Percentiles rank a stretch among this genome's conserved stretches.
phyloP scores from a whole-genome alignment of 108 stramenopile species.

The Chaetoceros tenuissimus region DNA sequence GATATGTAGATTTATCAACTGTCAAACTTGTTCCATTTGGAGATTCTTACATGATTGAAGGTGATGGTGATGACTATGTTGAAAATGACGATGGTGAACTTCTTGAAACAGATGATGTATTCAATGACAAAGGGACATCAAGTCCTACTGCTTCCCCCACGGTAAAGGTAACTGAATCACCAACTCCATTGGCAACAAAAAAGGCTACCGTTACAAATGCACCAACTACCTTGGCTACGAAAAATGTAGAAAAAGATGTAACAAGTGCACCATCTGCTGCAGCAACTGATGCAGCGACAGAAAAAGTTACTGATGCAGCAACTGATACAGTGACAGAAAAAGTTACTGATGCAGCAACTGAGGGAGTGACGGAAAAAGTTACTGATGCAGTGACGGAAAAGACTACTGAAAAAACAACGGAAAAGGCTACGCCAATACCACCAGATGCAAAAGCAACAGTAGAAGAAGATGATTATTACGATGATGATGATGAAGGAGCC shows the following conservation, averaged over 20 bases:
- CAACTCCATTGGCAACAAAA: not conserved
- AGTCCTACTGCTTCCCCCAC: not conserved
- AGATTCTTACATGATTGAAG: conserved; percentile 3
- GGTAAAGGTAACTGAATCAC: not conserved
- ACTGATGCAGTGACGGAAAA: not conserved
- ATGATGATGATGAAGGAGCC: conserved; percentile 4
- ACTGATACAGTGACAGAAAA: not conserved
- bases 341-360: not conserved
- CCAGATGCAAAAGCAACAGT: too few species aligned
- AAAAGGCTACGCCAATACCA: too few species aligned
- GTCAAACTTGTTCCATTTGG: conserved; percentile 26
- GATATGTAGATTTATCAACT: conserved; percentile 59
- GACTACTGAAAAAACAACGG: not conserved
- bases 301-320: not conserved
- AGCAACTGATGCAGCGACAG: not conserved
- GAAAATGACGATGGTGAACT: conserved; percentile 4
- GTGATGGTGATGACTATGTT: conserved; percentile 9
- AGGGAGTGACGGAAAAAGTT: not conserved
- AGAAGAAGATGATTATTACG: conserved; percentile 4
- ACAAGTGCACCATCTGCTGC: not conserved
- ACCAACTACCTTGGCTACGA: not conserved
- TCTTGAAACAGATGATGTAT: not conserved
- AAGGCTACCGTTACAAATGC: too few species aligned
- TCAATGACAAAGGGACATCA: not conserved
- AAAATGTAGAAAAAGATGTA: not conserved